phyloP scores from a whole-genome alignment of 495 filamentous ascomycete genomes.

The Penicillium odoratum region DNA sequence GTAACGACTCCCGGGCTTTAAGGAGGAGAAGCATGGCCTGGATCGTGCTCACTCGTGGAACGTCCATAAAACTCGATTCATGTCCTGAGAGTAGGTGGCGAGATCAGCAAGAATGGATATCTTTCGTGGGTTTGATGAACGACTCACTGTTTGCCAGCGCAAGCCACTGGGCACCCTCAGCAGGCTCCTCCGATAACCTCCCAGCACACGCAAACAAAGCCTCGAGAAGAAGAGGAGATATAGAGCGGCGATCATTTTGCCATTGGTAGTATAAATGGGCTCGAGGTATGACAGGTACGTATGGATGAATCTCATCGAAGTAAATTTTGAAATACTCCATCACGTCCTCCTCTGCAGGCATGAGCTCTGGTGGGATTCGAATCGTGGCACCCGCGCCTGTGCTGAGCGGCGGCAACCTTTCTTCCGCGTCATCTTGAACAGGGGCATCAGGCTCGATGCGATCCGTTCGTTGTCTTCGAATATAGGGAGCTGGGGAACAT shows the following conservation, averaged over 20 bases:
- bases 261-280: slow-evolving; percentile 87
- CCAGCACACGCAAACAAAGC: slow-evolving; percentile 94
- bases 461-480: slow-evolving; percentile 71
- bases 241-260: slow-evolving; percentile 78
- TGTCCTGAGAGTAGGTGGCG: slow-evolving; percentile 59
- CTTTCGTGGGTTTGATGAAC: not conserved
- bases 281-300: slow-evolving; percentile 90
- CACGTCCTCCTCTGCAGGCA: slow-evolving; percentile 84
- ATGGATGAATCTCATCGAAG: slow-evolving; percentile 90
- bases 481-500: slow-evolving; percentile 66
- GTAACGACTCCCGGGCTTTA: slow-evolving; percentile 88
- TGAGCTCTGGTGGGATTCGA: slow-evolving; percentile 88
- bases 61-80: slow-evolving; percentile 94
- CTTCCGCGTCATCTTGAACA: slow-evolving; percentile 72
- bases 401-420: slow-evolving; percentile 66
- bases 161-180: slow-evolving; percentile 90
- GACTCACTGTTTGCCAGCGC: slow-evolving; percentile 84
- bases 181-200: slow-evolving; percentile 76
- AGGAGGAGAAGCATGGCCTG: slow-evolving; percentile 86
- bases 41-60: slow-evolving; percentile 88
- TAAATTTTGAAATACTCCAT: slow-evolving; percentile 89
- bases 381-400: slow-evolving; percentile 71
- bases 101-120: slow-evolving; percentile 22
- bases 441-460: slow-evolving; percentile 68
- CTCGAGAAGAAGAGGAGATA: slow-evolving; percentile 90